Evolutionary conservation across 495 filamentous ascomycete genomes (phyloP).

Genomic region (Hypomontagnella submonticulosa): DNA sequence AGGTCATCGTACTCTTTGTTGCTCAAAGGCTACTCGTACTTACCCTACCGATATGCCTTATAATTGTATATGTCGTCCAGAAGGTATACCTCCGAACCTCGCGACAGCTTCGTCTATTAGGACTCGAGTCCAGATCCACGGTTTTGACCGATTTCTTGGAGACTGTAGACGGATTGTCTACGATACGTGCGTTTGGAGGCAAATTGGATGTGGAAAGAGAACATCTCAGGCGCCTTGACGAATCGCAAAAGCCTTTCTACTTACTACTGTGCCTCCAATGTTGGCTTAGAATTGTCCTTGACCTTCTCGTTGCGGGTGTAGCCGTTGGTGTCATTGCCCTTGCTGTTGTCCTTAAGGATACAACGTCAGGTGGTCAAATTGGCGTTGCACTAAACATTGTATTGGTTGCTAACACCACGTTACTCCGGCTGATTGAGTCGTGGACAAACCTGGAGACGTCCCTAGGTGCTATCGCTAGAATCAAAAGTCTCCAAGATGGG

Average conservation of each 20-base stretch:
- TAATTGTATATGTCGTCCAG: conserved; percentile 60
- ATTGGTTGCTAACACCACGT: conserved; percentile 45
- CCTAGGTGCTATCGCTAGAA: conserved; percentile 61
- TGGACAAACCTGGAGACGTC: conserved; percentile 58
- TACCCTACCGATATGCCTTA: conserved; percentile 47
- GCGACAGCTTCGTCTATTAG: conserved; percentile 67
- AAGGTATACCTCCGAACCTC: conserved; percentile 67
- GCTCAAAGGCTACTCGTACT: conserved; percentile 44
- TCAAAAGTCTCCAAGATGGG: conserved; percentile 64
- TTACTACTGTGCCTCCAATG: conserved; percentile 65
- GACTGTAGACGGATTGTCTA: conserved; percentile 58
- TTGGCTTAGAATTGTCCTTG: conserved; percentile 63
- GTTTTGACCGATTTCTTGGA: conserved; percentile 59
- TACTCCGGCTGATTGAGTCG: conserved; percentile 50
- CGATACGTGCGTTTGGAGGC: conserved; percentile 64
- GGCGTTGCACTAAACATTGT: conserved; percentile 57
- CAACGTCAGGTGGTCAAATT: conserved; percentile 47
- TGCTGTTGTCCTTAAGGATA: conserved; percentile 48
- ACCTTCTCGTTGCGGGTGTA: conserved; percentile 57
- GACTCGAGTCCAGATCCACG: conserved; percentile 63
- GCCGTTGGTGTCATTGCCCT: conserved; percentile 56
- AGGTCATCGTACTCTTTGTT: conserved; percentile 47
- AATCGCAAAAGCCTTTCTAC: conserved; percentile 60
- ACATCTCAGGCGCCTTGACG: conserved; percentile 65
- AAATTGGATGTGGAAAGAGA: conserved; percentile 54